Percentiles rank a stretch among this genome's conserved stretches.
Evolutionary conservation across 768 basidiomycete species (phyloP).

Genomic region (Boletellus sp.): DNA sequence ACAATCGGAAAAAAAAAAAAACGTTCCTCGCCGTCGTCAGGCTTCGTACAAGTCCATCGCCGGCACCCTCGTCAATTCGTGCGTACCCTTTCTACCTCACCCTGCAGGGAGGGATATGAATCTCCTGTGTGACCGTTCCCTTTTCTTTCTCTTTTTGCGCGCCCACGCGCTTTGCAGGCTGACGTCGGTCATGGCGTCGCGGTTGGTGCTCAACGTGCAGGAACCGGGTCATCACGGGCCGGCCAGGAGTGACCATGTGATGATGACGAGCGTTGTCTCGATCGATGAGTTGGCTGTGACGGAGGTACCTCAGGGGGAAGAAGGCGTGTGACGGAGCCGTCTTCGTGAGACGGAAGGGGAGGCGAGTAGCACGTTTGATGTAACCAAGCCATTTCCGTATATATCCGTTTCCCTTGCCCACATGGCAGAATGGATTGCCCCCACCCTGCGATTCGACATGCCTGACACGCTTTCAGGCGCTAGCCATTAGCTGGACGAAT

Average conservation of each 20-base stretch:
- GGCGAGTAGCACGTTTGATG: too few relatives aligned
- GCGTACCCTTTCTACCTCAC: background rate
- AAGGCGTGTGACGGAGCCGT: background rate
- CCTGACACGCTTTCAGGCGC: too few relatives aligned
- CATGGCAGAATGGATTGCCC: too few relatives aligned
- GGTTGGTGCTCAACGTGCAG: slow-evolving; percentile 19
- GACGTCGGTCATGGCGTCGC: slow-evolving; percentile 13
- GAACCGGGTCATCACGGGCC: background rate
- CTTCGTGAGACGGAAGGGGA: too few relatives aligned
- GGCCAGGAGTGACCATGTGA: too few relatives aligned
- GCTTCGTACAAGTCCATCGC: background rate
- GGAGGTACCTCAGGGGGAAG: too few relatives aligned
- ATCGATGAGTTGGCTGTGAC: background rate
- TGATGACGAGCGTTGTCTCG: slow-evolving; percentile 4
- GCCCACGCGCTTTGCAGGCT: slow-evolving; percentile 1
- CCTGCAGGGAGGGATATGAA: background rate
- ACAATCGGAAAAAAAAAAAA: too few relatives aligned
- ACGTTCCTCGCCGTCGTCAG: background rate
- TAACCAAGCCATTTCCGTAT: too few relatives aligned
- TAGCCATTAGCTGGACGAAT: too few relatives aligned
- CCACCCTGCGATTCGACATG: too few relatives aligned
- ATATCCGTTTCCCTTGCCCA: too few relatives aligned
- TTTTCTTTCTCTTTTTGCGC: too few relatives aligned
- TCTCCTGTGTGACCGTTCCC: background rate
- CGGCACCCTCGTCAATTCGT: background rate